Base-by-base conservation (phyloP, 495 filamentous ascomycete species). In the Lasiosphaeria ovina region DNA sequence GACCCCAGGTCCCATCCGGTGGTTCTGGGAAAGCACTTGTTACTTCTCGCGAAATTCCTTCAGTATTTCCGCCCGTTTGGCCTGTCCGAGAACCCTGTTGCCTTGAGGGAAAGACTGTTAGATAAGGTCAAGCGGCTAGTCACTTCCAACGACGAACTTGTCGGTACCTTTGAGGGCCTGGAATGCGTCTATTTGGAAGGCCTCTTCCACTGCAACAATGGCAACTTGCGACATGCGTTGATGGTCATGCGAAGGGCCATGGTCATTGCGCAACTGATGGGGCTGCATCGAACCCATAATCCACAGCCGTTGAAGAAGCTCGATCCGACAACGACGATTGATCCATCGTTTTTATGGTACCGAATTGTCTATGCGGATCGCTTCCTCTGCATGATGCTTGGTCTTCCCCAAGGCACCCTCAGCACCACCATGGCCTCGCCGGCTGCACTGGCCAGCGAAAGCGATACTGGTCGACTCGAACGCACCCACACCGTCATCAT, bases 101-200 rank as follows among this genome's bases (percentile, higher is more conserved):
- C 2, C 69, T 79, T 35, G 24, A 24, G 24, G 24, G 24, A 24
- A 24, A 24, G 24, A 24, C 24, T 76, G 1, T 68, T 74, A 9
- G 70, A 78, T 2, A 71, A 63, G 14, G 78, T 75, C 17, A 72
- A 61, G 34, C 69, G 57, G 12, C 62, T 77, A 6, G 76, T 83
- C 6, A 79, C 73, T 1, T 72, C 70, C 31, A 76, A 80, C 57
- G 79, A 83, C 44, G 73, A 76, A 31, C 70, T 83, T 8, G 58
- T 73, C 49, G 64, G 70, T 57, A 77, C 66, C 3, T 49, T 83
- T 35, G 80, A 84, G 52, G 78, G 75, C 14, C 52, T 83, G 6
- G 77, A 81, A 54, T 82, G 77, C 62, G 68, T 83, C 53, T 75
- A 83, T 51, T 62, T 81, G 7, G 80, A 83, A 58, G 66, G 63